Evolutionary conservation across 2,329 filamentous ascomycete genomes (phyloP).

Genomic region (Hypoxylon sp.): DNA sequence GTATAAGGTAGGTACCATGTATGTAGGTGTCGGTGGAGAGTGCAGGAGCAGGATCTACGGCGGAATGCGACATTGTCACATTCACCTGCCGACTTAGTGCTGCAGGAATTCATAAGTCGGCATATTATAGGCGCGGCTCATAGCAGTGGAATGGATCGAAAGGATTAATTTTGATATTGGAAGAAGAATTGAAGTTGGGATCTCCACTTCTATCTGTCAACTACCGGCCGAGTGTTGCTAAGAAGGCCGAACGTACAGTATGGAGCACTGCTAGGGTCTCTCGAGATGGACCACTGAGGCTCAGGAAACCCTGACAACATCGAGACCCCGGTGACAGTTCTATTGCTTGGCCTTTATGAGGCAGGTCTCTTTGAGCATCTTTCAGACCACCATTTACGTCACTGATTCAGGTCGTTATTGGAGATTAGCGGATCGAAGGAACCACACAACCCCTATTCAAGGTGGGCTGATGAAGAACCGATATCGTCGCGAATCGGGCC

Average conservation of each 20-base stretch:
- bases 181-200: not conserved
- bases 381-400: not conserved
- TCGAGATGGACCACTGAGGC: no score
- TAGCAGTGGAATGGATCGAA: not conserved
- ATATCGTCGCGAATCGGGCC: not conserved
- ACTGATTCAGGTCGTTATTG: not conserved
- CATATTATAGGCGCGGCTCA: constrained; percentile 1
- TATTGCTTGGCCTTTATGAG: not conserved
- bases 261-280: no score
- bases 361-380: not conserved
- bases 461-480: not conserved
- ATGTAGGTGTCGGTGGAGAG: not conserved
- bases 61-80: constrained; percentile 2
- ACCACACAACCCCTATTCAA: not conserved
- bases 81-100: not conserved
- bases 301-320: not conserved
- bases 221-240: not conserved
- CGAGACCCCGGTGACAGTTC: not conserved
- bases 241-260: not conserved
- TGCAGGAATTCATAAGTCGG: not conserved
- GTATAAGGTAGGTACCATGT: not conserved
- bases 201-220: not conserved
- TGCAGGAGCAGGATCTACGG: constrained; percentile 7
- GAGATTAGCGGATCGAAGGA: not conserved
- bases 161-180: not conserved